Percentiles rank a stretch among this genome's conserved stretches.
Conservation (phyloP, 495 filamentous ascomycete species). For the Trypethelium eluteriae region DNA sequence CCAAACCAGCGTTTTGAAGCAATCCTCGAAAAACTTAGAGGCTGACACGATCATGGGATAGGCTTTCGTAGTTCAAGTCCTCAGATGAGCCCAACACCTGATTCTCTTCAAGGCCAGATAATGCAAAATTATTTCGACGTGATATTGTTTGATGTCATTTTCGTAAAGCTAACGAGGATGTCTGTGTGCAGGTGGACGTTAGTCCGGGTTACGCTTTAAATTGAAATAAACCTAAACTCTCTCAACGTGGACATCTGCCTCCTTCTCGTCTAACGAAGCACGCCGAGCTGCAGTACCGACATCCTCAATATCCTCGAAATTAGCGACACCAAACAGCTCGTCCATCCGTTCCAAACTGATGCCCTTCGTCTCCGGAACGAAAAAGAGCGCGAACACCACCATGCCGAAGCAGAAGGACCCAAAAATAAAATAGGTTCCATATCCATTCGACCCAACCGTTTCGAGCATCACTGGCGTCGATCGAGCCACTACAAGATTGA, state of each 20-base stretch:
- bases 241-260: neutral
- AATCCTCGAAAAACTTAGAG: too few relatives aligned
- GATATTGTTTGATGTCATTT: too few relatives aligned
- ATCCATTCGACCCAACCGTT: conserved; percentile 27
- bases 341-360: conserved; percentile 33
- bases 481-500: conserved; percentile 36
- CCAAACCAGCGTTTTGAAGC: too few relatives aligned
- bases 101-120: too few relatives aligned
- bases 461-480: conserved; percentile 31
- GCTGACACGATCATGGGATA: too few relatives aligned
- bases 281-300: neutral
- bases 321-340: conserved; percentile 31
- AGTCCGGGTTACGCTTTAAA: neutral
- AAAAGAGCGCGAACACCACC: conserved; percentile 32
- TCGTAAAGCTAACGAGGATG: too few relatives aligned
- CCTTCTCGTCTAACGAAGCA: neutral
- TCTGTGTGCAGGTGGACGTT: too few relatives aligned
- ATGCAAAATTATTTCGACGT: too few relatives aligned
- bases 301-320: conserved; percentile 1
- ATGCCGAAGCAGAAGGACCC: conserved; percentile 30
- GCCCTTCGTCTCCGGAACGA: conserved; percentile 32
- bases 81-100: too few relatives aligned
- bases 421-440: conserved; percentile 32
- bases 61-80: too few relatives aligned
- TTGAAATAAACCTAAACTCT: neutral